Evolutionary conservation across 441 rosid species (phyloP).

Genomic region (Corymbia citriodora): DNA sequence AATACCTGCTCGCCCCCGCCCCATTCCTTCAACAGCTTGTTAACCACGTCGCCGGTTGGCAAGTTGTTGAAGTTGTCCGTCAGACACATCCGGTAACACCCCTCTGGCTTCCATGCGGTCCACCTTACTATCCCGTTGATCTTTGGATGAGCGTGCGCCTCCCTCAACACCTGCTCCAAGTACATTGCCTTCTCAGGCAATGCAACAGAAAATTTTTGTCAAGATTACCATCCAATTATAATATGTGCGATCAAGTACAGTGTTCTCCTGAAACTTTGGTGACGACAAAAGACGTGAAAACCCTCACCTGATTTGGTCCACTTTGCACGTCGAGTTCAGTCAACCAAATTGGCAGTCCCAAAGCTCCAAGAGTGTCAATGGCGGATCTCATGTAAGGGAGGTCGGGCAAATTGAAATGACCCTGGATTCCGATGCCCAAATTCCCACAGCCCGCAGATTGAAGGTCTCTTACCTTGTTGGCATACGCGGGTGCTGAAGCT

Average conservation of each 20-base stretch:
- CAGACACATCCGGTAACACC: conserved; percentile 46
- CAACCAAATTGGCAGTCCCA: conserved; percentile 68
- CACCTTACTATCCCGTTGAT: conserved; percentile 66
- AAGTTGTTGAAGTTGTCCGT: conserved; percentile 55
- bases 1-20: conserved; percentile 6
- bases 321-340: conserved; percentile 65
- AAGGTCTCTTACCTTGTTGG: conserved; percentile 40
- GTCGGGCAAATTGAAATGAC: conserved; percentile 52
- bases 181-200: conserved; percentile 34
- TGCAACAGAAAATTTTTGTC: background rate
- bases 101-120: conserved; percentile 49
- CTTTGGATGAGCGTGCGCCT: conserved; percentile 59
- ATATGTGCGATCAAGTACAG: background rate
- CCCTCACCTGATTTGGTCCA: conserved; percentile 27
- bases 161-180: conserved; percentile 66
- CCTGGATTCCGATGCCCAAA: conserved; percentile 62
- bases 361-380: conserved; percentile 51
- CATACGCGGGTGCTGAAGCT: conserved; percentile 36
- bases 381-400: conserved; percentile 64
- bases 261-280: background rate
- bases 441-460: conserved; percentile 8
- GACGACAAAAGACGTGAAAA: background rate
- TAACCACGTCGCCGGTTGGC: conserved; percentile 57
- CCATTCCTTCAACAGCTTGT: conserved; percentile 61
- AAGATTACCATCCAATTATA: background rate